phyloP scores from a whole-genome alignment of 371 early-diverging fungal genomes.

The Mucor irregularis region DNA sequence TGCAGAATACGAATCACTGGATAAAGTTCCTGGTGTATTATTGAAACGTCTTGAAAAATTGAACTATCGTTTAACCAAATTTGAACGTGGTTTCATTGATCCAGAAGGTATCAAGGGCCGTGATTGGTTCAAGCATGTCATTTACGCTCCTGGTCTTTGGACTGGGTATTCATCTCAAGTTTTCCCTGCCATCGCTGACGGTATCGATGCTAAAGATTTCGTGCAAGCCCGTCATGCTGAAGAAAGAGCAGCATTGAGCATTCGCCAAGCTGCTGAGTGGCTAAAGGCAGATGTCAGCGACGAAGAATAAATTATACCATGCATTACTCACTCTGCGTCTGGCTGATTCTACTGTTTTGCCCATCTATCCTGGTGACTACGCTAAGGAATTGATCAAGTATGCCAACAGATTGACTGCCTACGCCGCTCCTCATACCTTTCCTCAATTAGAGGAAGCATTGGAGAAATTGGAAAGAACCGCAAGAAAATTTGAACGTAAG shows the following conservation, averaged over 20 bases:
- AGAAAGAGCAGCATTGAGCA: conserved; percentile 20
- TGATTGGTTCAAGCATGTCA: conserved; percentile 65
- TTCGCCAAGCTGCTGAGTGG: conserved; percentile 10
- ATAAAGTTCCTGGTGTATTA: conserved; percentile 4
- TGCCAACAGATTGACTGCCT: background rate
- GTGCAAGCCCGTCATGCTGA: conserved; percentile 24
- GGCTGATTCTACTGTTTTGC: conserved; percentile 37
- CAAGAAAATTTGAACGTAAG: conserved; percentile 7
- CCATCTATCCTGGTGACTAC: conserved; percentile 41
- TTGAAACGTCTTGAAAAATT: conserved; percentile 20
- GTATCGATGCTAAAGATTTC: conserved; percentile 36
- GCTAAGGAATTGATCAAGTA: conserved; percentile 16
- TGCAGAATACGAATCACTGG: conserved; percentile 2
- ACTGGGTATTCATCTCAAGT: conserved; percentile 52
- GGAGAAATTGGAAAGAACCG: background rate
- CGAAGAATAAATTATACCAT: too few relatives aligned
- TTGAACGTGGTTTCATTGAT: conserved; percentile 62
- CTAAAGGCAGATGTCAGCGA: background rate
- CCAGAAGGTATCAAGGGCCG: conserved; percentile 57
- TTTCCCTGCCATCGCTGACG: conserved; percentile 57
- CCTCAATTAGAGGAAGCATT: conserved; percentile 10
- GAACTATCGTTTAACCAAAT: conserved; percentile 46
- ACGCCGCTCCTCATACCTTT: conserved; percentile 10
- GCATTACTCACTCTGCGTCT: conserved; percentile 39
- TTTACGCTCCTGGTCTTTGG: conserved; percentile 62